phyloP scores from a whole-genome alignment of 768 basidiomycete genomes.

The Leccinum longicurvipes region DNA sequence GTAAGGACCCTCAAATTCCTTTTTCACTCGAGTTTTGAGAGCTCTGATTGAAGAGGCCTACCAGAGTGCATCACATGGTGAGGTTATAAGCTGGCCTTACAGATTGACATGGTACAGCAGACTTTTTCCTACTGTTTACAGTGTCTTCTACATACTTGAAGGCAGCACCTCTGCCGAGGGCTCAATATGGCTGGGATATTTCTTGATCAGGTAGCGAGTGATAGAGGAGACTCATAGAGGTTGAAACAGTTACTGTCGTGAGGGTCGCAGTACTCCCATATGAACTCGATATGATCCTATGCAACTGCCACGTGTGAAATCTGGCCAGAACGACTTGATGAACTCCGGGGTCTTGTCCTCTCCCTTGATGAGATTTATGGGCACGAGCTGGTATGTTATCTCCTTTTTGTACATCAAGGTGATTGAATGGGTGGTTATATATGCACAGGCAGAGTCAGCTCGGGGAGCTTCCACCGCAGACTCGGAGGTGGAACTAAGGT shows the following conservation, averaged over 20 bases:
- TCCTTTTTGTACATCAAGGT: background rate
- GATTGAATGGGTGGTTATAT: background rate
- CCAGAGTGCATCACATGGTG: too few relatives aligned
- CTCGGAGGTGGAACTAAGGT: background rate
- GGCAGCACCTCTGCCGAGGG: too few relatives aligned
- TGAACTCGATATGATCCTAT: background rate
- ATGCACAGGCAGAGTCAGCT: too few relatives aligned
- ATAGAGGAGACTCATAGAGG: background rate
- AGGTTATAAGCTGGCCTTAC: too few relatives aligned
- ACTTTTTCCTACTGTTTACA: too few relatives aligned
- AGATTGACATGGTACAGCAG: too few relatives aligned
- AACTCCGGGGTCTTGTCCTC: background rate
- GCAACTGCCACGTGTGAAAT: background rate
- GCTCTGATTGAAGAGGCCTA: too few relatives aligned
- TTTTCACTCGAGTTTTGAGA: too few relatives aligned
- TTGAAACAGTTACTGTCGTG: background rate
- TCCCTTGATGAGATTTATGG: background rate
- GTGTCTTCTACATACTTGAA: too few relatives aligned
- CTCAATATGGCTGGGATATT: background rate
- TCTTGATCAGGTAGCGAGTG: background rate
- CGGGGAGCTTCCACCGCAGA: background rate
- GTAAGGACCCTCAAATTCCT: too few relatives aligned
- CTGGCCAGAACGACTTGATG: background rate
- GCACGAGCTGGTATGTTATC: background rate
- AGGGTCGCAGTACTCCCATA: background rate